Percentiles rank a stretch among this genome's conserved stretches.
These are phyloP conservation scores for Fusarium sp. DNA, from an alignment of 2,329 filamentous ascomycete genomes.

Conservation along the genomic window DNA sequence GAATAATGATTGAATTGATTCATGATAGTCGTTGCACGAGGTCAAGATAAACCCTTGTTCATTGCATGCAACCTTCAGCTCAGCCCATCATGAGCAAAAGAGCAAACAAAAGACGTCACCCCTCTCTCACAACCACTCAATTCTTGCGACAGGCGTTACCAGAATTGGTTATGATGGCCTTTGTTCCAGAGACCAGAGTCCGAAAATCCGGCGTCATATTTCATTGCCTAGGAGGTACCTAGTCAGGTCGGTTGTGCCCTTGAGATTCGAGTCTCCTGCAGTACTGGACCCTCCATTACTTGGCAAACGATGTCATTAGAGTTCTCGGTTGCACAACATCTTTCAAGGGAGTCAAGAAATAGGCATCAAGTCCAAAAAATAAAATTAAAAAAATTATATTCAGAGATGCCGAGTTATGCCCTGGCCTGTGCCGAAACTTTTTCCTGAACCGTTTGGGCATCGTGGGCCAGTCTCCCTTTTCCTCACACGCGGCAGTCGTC, in stretches of 20 bases:
- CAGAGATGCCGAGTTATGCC: constrained; percentile 22
- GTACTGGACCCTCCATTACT: constrained; percentile 1
- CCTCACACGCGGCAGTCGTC: neutral
- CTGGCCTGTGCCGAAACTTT: constrained; percentile 4
- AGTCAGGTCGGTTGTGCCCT: neutral
- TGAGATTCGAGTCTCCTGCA: neutral
- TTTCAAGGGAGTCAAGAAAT: neutral
- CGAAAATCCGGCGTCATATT: neutral
- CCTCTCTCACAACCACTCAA: constrained; percentile 5
- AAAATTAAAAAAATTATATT: neutral
- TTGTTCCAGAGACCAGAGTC: neutral
- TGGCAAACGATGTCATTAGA: constrained; percentile 28
- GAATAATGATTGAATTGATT: neutral
- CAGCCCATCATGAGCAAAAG: constrained; percentile 27
- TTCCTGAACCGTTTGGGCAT: neutral
- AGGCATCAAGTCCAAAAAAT: neutral
- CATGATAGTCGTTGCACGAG: neutral
- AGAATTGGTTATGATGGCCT: constrained; percentile 1
- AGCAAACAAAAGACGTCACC: constrained; percentile 27
- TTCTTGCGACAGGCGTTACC: constrained; percentile 5
- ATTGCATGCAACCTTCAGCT: constrained; percentile 19
- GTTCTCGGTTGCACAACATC: constrained; percentile 16
- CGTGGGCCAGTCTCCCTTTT: neutral
- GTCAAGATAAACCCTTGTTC: constrained; percentile 10
- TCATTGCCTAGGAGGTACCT: neutral